These are phyloP conservation scores for Parietichytrium sp. DNA, from an alignment of 108 stramenopile genomes.

Conservation along the genomic window DNA sequence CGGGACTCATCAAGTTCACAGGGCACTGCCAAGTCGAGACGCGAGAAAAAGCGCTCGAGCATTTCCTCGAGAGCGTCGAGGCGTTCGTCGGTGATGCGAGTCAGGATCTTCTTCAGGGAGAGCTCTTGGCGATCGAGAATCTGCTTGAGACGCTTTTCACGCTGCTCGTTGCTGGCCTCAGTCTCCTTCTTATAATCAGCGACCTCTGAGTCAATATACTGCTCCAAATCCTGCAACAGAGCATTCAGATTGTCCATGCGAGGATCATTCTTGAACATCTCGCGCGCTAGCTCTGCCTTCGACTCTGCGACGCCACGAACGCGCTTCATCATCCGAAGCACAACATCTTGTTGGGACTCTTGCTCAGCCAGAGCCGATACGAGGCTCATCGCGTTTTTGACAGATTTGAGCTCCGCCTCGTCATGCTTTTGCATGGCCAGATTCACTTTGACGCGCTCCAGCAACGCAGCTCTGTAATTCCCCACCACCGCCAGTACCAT, in stretches of 20 bases:
- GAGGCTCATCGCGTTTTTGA: neutral
- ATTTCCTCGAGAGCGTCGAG: conserved; percentile 30
- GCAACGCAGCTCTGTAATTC: neutral
- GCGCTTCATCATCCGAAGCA: neutral
- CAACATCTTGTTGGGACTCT: neutral
- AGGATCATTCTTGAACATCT: neutral
- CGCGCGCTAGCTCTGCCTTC: neutral
- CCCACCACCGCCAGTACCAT: neutral
- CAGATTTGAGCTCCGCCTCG: neutral
- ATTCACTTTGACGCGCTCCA: neutral
- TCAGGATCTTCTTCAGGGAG: neutral
- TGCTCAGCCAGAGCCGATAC: neutral
- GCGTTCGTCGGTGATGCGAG: conserved; percentile 16
- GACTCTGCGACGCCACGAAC: neutral
- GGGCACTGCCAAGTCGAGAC: neutral
- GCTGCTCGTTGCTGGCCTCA: neutral
- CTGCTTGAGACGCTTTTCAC: neutral
- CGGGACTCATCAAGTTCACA: neutral
- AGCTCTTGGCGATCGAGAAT: neutral
- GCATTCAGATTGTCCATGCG: too few relatives aligned
- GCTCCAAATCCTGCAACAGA: neutral
- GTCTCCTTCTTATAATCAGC: neutral
- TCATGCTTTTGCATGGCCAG: neutral
- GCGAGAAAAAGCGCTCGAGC: conserved; percentile 19
- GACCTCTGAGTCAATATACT: neutral